Percentiles rank a stretch among this genome's conserved stretches.
Evolutionary conservation across 306 rosid genomes (phyloP).

Genomic region (Cucumis melo): DNA sequence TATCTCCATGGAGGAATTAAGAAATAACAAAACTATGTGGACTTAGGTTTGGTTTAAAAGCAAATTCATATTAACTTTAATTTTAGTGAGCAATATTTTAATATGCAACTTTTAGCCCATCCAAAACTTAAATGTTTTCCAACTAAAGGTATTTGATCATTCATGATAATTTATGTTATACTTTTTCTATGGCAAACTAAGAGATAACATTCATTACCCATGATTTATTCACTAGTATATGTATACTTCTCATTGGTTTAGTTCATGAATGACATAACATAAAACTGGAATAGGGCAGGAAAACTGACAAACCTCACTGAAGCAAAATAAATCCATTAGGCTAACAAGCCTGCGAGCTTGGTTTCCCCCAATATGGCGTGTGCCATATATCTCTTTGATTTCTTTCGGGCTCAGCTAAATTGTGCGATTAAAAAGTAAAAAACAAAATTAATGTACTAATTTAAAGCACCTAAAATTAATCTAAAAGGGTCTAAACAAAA

Average conservation of each 20-base stretch:
- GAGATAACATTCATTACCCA: background rate
- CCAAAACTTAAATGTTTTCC: background rate
- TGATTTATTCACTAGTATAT: background rate
- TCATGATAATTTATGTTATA: background rate
- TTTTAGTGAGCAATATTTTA: too few relatives aligned
- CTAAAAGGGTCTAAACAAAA: too few relatives aligned
- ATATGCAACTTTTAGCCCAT: background rate
- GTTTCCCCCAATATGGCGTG: constrained; percentile 84
- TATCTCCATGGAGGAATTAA: too few relatives aligned
- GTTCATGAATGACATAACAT: background rate
- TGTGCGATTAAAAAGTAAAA: background rate
- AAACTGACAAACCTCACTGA: constrained; percentile 66
- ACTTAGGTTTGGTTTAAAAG: too few relatives aligned
- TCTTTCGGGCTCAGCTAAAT: constrained; percentile 53
- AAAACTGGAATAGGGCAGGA: background rate
- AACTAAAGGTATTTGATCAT: background rate
- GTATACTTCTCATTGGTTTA: background rate
- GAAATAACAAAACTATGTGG: too few relatives aligned
- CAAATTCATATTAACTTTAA: too few relatives aligned
- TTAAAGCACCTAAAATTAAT: too few relatives aligned
- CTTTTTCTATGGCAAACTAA: background rate
- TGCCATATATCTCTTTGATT: constrained; percentile 59
- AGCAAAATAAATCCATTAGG: constrained; percentile 96
- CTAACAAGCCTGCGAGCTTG: constrained; percentile 79
- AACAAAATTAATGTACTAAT: too few relatives aligned